phyloP scores from a whole-genome alignment of 129 eudicot species.

The Dittrichia graveolens region DNA sequence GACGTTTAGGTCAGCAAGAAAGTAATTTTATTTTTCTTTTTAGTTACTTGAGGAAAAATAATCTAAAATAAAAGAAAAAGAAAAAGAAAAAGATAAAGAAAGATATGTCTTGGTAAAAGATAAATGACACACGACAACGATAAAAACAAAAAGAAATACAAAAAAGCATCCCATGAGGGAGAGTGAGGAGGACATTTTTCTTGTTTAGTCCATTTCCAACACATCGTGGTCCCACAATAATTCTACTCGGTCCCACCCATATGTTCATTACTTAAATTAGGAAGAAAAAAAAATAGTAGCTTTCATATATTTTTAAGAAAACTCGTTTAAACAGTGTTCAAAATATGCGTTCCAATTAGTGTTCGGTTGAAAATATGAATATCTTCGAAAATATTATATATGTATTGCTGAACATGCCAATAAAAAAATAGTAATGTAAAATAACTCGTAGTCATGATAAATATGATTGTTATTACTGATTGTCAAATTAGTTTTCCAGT shows the following conservation, averaged over 20 bases:
- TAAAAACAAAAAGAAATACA: slow-evolving; percentile 39
- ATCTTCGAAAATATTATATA: too few relatives aligned
- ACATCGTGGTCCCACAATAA: slow-evolving; percentile 38
- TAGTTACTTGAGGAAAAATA: background rate
- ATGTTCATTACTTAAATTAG: background rate
- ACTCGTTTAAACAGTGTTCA: background rate
- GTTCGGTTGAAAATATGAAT: too few relatives aligned
- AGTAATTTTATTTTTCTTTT: slow-evolving; percentile 30
- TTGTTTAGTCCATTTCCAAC: slow-evolving; percentile 45
- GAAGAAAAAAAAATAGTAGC: slow-evolving; percentile 1
- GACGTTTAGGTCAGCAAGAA: slow-evolving; percentile 47
- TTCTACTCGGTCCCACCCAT: slow-evolving; percentile 7
- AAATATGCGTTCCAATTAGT: background rate
- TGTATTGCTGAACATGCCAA: too few relatives aligned
- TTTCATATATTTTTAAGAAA: too few relatives aligned
- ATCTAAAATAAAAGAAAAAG: background rate
- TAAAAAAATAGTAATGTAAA: too few relatives aligned
- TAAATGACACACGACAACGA: slow-evolving; percentile 45
- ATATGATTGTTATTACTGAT: too few relatives aligned
- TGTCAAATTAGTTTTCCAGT: too few relatives aligned
- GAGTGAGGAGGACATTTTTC: slow-evolving; percentile 44
- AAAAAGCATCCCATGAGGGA: slow-evolving; percentile 49
- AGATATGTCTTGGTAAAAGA: slow-evolving; percentile 34
- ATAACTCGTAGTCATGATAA: too few relatives aligned
- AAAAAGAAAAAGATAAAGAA: background rate